Base-by-base conservation (phyloP, 2,329 filamentous ascomycete species). In the Pestalotiopsis sp. region DNA sequence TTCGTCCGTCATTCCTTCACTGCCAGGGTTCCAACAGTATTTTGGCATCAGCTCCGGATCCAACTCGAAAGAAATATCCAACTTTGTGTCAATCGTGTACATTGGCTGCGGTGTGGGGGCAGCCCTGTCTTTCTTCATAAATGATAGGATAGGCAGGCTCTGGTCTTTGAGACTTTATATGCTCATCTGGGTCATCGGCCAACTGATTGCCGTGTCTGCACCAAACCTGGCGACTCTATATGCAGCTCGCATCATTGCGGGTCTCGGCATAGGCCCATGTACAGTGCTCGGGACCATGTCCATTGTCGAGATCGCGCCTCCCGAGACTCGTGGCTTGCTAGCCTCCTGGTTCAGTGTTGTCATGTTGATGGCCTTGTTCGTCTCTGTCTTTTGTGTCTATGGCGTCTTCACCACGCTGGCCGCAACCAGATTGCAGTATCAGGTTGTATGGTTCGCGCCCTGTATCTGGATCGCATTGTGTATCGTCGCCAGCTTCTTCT, bases 201-300 rank as follows among this genome's bases (percentile, higher is more conserved):
- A 80, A 45, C 70, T 81, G 38, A 76, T 39, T 31, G 60, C 60
- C 27, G 20, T 36, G 11, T 63, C 45, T 17, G 60, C 60, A 12
- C 60, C 60, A 23, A 61, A 85, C 64, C 78, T 89, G 20, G 79
- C 81, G 13, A 87, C 89, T 82, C 85, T 90, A 59, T 82, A 89
- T 1, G 82, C 85, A 7, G 87, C 87, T 0, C 83, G 88, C 3
- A 85, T 86, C 70, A 75, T 87, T 56, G 82, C 82, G 17, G 85
- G 86, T 1, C 83, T 84, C 75, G 85, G 84, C 7, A 81, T 88
- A 52, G 86, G 85, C 6, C 72, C 85, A 9, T 78, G 85, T 58
- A 83, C 82, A 9, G 85, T 86, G 77, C 82, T 84, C 31, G 85
- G 89, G 2, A 87, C 87, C 2, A 82, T 89, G 49, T 90, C 89